Evolutionary conservation across 148 eudicot species (phyloP).

Genomic region (Rhododendron vialii): DNA sequence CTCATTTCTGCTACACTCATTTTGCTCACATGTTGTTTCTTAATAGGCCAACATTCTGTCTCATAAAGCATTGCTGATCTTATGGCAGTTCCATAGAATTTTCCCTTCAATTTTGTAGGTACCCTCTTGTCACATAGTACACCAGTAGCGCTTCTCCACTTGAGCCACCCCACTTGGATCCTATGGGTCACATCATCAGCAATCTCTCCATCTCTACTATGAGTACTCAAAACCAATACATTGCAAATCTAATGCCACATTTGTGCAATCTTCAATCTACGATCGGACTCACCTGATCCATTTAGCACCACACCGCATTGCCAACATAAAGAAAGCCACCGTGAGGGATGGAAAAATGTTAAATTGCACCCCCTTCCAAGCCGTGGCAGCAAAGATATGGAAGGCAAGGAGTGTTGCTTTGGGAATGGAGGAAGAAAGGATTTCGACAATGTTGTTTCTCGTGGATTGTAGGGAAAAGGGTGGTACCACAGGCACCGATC

Average conservation of each 20-base stretch:
- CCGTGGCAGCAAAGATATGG: conserved; percentile 5
- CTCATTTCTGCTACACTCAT: too few species aligned
- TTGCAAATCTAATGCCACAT: background rate
- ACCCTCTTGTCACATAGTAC: too few species aligned
- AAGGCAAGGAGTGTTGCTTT: background rate
- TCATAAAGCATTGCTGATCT: too few species aligned
- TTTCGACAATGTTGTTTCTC: conserved; percentile 5
- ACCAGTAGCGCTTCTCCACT: too few species aligned
- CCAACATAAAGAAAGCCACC: background rate
- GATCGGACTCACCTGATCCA: background rate
- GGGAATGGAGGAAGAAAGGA: background rate
- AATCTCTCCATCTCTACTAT: too few species aligned
- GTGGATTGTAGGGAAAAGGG: conserved; percentile 5
- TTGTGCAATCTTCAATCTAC: background rate
- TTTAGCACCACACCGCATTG: background rate
- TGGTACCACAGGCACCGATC: conserved; percentile 4
- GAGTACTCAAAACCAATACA: conserved; percentile 9
- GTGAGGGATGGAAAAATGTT: background rate
- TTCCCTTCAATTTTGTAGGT: too few species aligned
- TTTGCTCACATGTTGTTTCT: too few species aligned
- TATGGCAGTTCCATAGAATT: too few species aligned
- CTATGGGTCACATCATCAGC: too few species aligned
- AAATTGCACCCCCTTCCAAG: conserved; percentile 15
- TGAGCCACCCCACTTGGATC: too few species aligned
- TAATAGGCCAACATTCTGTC: too few species aligned